These are phyloP conservation scores for Pulicaria dysenterica DNA, from an alignment of 129 eudicot species.

Conservation along the genomic window DNA sequence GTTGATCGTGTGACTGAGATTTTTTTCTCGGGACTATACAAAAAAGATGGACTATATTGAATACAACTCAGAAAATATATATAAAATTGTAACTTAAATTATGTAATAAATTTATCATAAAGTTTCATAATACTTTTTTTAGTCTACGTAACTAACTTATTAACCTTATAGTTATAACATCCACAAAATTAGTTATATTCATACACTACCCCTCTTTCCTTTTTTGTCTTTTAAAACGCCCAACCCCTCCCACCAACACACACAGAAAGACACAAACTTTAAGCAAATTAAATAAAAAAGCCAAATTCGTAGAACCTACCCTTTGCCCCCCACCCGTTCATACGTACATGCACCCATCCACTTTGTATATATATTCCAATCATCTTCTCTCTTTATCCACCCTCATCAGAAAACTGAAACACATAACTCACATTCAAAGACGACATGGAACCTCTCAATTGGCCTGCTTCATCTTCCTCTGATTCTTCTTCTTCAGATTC, in stretches of 20 bases:
- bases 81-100: too few relatives aligned
- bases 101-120: not conserved
- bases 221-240: not conserved
- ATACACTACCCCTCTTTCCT: not conserved
- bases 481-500: constrained; percentile 39
- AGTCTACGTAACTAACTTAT: constrained; percentile 14
- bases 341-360: constrained; percentile 42
- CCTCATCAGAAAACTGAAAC: not conserved
- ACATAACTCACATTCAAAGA: not conserved
- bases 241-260: not conserved
- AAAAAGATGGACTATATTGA: too few relatives aligned
- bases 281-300: not conserved
- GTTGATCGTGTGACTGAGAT: too few relatives aligned
- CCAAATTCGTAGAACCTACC: constrained; percentile 35
- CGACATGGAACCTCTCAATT: constrained; percentile 51
- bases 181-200: not conserved
- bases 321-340: constrained; percentile 26
- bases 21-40: too few relatives aligned
- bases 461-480: constrained; percentile 42
- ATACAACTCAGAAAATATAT: too few relatives aligned
- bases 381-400: not conserved
- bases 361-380: constrained; percentile 14
- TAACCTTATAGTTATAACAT: not conserved
- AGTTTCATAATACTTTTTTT: not conserved
- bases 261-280: constrained; percentile 9